A percentile compares a stretch with the other conserved stretches of the same genome.
These are phyloP conservation scores for Boechera stricta DNA, from an alignment of 345 rosid species.

Conservation along the genomic window DNA sequence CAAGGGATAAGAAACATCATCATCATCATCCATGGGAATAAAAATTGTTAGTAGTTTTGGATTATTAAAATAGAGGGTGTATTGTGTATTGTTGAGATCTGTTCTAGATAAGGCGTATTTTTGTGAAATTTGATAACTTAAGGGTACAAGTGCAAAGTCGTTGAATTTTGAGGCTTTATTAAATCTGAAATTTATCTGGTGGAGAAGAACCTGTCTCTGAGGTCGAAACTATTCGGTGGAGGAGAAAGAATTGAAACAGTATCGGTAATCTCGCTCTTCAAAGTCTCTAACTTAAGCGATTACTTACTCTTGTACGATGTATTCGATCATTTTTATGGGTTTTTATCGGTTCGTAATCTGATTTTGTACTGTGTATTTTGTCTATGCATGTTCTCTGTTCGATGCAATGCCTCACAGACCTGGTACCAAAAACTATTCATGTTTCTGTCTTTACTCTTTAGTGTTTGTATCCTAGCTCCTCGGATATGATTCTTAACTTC, in stretches of 20 bases:
- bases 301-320: neutral
- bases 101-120: neutral
- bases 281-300: constrained; percentile 24
- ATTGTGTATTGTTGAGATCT: neutral
- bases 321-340: neutral
- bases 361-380: neutral
- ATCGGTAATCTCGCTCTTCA: constrained; percentile 6
- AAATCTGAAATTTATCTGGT: neutral
- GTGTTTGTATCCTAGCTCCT: constrained; percentile 12
- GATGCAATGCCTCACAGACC: constrained; percentile 42
- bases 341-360: neutral
- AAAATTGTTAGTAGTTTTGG: no score
- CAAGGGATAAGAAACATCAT: neutral
- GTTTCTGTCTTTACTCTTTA: neutral
- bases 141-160: constrained; percentile 23
- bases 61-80: neutral
- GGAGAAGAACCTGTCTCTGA: constrained; percentile 8
- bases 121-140: constrained; percentile 15
- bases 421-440: neutral
- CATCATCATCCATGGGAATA: no score
- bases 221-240: constrained; percentile 8
- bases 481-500: neutral
- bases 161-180: neutral
- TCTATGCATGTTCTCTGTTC: constrained; percentile 27
- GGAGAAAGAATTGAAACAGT: constrained; percentile 30